Conservation (phyloP, 192 early-diverging fungal genomes). For the Mortierella antarctica region DNA sequence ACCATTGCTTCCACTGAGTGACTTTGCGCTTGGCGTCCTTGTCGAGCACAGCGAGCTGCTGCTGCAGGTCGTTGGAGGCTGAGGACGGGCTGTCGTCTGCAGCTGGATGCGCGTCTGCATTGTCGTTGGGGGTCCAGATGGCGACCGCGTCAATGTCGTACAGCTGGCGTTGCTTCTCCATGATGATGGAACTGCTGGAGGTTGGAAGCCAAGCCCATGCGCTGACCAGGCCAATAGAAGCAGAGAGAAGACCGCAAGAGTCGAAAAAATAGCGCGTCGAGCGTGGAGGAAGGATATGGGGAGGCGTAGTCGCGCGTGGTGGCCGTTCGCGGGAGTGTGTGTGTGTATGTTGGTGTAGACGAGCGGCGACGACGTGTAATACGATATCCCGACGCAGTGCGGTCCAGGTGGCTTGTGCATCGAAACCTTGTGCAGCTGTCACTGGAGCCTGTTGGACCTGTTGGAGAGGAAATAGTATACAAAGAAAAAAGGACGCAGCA, state of each 20-base stretch:
- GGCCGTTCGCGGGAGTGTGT: not conserved
- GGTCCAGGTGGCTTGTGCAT: not conserved
- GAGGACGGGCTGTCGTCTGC: not conserved
- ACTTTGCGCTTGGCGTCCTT: constrained; percentile 24
- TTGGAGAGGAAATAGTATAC: constrained; percentile 9
- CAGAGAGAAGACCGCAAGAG: not conserved
- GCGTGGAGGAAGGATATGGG: not conserved
- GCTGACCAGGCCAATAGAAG: not conserved
- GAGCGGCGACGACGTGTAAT: not conserved
- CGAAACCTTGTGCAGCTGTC: too few species aligned
- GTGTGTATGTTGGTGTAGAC: not conserved
- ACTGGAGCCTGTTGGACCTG: constrained; percentile 6
- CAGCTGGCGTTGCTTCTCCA: constrained; percentile 48
- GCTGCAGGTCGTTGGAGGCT: constrained; percentile 1
- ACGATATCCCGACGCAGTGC: too few species aligned
- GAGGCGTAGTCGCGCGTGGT: not conserved
- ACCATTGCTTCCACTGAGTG: constrained; percentile 29
- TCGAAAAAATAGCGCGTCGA: not conserved
- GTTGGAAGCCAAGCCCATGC: not conserved
- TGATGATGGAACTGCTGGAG: not conserved
- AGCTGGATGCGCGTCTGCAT: constrained; percentile 14
- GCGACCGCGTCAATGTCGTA: constrained; percentile 56
- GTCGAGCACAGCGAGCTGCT: constrained; percentile 21
- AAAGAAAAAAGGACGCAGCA: constrained; percentile 8
- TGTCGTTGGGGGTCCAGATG: constrained; percentile 54